Base-by-base conservation (phyloP, 768 basidiomycete species). In the Naematelia encephala region DNA sequence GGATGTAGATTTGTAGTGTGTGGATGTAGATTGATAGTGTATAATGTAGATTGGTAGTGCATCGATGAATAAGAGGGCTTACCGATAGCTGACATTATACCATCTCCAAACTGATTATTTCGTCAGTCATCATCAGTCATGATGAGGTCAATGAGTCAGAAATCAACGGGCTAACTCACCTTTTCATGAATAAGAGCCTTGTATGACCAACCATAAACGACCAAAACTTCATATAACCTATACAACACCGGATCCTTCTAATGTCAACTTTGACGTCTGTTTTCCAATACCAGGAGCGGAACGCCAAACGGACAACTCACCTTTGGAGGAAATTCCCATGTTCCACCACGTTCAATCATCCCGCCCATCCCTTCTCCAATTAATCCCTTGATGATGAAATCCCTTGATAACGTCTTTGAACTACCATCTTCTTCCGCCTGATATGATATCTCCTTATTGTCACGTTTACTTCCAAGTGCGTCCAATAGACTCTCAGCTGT, bases 141-240 rank as follows among this genome's bases (percentile, higher is more conserved):
- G n/a, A n/a, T n/a, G n/a, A n/a, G n/a, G 25, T 54, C 3, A 22
- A 3, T 47, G 28, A 47, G 47, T 23, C 29, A 34, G 27, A 42
- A 13, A 5, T 11, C 22, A 28, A 19, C 21, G 26, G 27, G 2
- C 14, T n/a, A 16, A 43, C 57, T 54, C 43, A 63, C 66, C 57
- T 75, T 75, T 55, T 75, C 73, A 2, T 67, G 64, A 48, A 75
- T 75, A 29, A 75, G 57, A 22, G 70, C 70, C 56, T 75, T 75
- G 63, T 72, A 75, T 2, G 70, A 69, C 53, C 64, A 69, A 14
- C 73, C 73, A 46, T 75, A 75, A 5, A 75, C 73, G 12, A 75
- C 61, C 5, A 75, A 51, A 1, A 72, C 71, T 51, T 75, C 73
- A 50, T 75, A 75, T 28, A 75, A 45, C 29, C 73, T 54, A 57